A percentile compares a stretch with the other conserved stretches of the same genome.
Evolutionary conservation across 2,329 filamentous ascomycete species (phyloP).

Genomic region (Pyrenophora graminea): DNA sequence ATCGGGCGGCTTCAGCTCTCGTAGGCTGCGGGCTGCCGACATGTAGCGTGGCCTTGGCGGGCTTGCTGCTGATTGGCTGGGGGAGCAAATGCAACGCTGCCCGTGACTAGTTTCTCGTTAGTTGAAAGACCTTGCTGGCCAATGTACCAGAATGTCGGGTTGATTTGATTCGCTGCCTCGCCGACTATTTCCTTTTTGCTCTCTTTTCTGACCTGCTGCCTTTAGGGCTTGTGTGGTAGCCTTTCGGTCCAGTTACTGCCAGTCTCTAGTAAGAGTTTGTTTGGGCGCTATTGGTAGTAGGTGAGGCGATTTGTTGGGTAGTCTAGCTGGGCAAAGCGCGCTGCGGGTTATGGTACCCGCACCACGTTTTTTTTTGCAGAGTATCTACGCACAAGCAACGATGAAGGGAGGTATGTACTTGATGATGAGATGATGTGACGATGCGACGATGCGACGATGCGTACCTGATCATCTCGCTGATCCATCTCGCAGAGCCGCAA

Average conservation of each 20-base stretch:
- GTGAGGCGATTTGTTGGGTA: slow-evolving; percentile 5
- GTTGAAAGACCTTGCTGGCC: slow-evolving; percentile 10
- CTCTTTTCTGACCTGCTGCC: neutral
- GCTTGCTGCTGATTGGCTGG: slow-evolving; percentile 16
- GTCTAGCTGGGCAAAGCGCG: neutral
- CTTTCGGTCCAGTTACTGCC: slow-evolving; percentile 14
- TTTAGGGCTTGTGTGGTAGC: slow-evolving; percentile 5
- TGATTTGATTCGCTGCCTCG: slow-evolving; percentile 23
- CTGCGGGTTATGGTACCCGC: neutral
- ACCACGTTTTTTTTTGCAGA: neutral
- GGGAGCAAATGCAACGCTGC: slow-evolving; percentile 18
- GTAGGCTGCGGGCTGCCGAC: slow-evolving; percentile 9
- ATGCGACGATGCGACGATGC: slow-evolving; percentile 4
- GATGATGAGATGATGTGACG: neutral
- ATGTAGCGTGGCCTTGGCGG: slow-evolving; percentile 1
- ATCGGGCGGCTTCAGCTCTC: slow-evolving; percentile 14
- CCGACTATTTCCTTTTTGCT: slow-evolving; percentile 17
- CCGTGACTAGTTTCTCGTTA: slow-evolving; percentile 14
- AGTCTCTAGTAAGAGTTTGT: slow-evolving; percentile 5
- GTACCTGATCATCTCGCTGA: slow-evolving; percentile 12
- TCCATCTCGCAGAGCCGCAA: slow-evolving; percentile 26
- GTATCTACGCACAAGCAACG: too few species aligned
- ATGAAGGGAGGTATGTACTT: too few species aligned
- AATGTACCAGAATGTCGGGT: slow-evolving; percentile 18
- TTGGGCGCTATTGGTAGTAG: neutral